Percentiles rank a stretch among this genome's conserved stretches.
phyloP scores from a whole-genome alignment of 352 stramenopile genomes.

The Pythium brachiatum region DNA sequence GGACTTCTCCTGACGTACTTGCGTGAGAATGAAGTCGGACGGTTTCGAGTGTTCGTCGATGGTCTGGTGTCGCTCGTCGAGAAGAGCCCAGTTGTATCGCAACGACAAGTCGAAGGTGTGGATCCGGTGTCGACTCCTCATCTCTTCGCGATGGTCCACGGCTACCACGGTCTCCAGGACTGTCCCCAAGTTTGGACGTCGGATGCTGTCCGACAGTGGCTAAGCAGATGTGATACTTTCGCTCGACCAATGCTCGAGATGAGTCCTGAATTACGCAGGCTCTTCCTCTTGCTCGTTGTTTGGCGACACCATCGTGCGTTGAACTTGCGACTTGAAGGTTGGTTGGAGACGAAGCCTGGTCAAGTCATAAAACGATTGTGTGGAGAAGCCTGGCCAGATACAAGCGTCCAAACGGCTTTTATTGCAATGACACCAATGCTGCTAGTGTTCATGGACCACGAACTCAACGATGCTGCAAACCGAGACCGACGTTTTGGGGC shows the following conservation, averaged over 20 bases:
- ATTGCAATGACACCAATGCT: slow-evolving; percentile 15
- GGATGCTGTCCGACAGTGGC: background rate
- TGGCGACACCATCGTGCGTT: slow-evolving; percentile 22
- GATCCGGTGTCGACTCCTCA: background rate
- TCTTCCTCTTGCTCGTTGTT: slow-evolving; percentile 11
- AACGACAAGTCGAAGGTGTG: background rate
- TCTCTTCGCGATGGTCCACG: slow-evolving; percentile 11
- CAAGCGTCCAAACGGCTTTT: background rate
- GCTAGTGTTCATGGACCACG: slow-evolving; percentile 14
- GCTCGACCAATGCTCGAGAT: slow-evolving; percentile 6
- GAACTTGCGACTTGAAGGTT: slow-evolving; percentile 5
- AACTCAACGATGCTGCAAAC: slow-evolving; percentile 8
- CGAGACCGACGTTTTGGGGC: slow-evolving; percentile 3
- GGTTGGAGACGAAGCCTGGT: slow-evolving; percentile 10
- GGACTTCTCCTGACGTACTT: slow-evolving; percentile 16
- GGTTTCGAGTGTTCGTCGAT: slow-evolving; percentile 16
- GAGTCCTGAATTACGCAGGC: background rate
- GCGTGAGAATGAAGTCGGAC: slow-evolving; percentile 19
- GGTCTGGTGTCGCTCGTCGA: slow-evolving; percentile 3
- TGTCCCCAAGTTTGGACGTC: background rate
- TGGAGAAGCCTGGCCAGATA: background rate
- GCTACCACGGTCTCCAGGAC: slow-evolving; percentile 8
- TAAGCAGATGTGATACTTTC: slow-evolving; percentile 12
- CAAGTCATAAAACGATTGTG: slow-evolving; percentile 9
- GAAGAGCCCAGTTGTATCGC: background rate